These are phyloP conservation scores for Fusarium phyllophilum DNA, from an alignment of 2,329 filamentous ascomycete species.

Conservation along the genomic window DNA sequence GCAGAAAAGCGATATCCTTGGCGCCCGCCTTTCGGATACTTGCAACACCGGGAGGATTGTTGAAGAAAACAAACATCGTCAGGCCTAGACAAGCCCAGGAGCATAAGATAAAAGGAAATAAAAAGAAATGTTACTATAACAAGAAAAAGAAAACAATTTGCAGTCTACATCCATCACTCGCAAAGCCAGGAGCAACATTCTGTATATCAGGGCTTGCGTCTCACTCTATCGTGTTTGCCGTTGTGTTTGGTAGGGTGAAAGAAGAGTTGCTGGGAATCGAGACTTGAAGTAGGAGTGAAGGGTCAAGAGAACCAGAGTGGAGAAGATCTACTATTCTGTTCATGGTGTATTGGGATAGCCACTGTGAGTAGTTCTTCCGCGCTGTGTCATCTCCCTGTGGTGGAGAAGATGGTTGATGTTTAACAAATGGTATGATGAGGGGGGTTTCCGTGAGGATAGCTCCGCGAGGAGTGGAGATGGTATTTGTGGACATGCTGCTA, in stretches of 20 bases:
- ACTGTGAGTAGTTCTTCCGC: background rate
- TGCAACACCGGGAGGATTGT: fast-evolving
- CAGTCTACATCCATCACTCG: no score
- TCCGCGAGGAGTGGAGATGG: no score
- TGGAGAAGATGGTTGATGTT: background rate
- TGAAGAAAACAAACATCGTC: fast-evolving
- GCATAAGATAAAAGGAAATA: fast-evolving
- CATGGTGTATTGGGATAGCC: background rate
- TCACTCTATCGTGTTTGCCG: background rate
- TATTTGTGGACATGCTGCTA: background rate
- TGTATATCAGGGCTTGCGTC: no score
- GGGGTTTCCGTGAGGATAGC: background rate
- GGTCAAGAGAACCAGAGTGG: background rate
- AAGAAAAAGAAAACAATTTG: background rate
- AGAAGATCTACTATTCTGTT: background rate
- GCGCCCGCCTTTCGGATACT: background rate
- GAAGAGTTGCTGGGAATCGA: background rate
- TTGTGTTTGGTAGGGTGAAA: background rate
- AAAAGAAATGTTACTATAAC: background rate
- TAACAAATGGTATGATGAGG: background rate
- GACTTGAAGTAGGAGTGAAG: background rate
- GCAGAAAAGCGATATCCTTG: background rate
- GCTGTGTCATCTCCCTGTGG: background rate
- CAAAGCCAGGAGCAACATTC: background rate
- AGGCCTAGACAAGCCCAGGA: fast-evolving